Evolutionary conservation across 2,329 filamentous ascomycete genomes (phyloP).

Genomic region (Aspergillus hiratsukae): DNA sequence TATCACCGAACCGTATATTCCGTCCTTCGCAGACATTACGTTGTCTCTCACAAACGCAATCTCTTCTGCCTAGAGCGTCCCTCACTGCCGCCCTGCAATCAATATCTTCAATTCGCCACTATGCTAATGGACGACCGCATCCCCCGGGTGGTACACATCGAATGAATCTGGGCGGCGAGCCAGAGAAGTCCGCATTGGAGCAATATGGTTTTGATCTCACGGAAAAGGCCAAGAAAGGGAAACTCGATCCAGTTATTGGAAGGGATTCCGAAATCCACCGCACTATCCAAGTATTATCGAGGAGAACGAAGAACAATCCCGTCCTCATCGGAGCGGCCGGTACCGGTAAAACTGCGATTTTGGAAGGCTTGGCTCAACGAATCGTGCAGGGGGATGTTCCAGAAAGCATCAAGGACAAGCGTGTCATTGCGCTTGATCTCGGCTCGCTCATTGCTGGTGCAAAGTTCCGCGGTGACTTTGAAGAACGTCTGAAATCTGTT

Average conservation of each 20-base stretch:
- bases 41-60: constrained; percentile 14
- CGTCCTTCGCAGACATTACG: constrained; percentile 17
- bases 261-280: constrained; percentile 87
- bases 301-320: constrained; percentile 92
- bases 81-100: constrained; percentile 9
- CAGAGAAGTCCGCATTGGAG: constrained; percentile 81
- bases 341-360: constrained; percentile 88
- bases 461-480: constrained; percentile 93
- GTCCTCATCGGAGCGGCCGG: constrained; percentile 89
- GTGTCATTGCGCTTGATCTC: constrained; percentile 80
- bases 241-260: constrained; percentile 93
- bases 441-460: constrained; percentile 92
- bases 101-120: constrained; percentile 26
- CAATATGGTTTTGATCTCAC: constrained; percentile 90
- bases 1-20: constrained; percentile 17
- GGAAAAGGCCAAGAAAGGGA: constrained; percentile 75
- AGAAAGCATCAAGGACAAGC: constrained; percentile 92
- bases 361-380: constrained; percentile 83
- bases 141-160: constrained; percentile 89
- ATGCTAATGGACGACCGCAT: constrained; percentile 66
- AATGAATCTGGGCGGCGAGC: constrained; percentile 77
- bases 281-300: constrained; percentile 88
- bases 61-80: constrained; percentile 11
- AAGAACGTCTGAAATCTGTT: constrained; percentile 87
- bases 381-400: constrained; percentile 92